These are phyloP conservation scores for Ceratocystis destructans DNA, from an alignment of 2,329 filamentous ascomycete species.

Conservation along the genomic window DNA sequence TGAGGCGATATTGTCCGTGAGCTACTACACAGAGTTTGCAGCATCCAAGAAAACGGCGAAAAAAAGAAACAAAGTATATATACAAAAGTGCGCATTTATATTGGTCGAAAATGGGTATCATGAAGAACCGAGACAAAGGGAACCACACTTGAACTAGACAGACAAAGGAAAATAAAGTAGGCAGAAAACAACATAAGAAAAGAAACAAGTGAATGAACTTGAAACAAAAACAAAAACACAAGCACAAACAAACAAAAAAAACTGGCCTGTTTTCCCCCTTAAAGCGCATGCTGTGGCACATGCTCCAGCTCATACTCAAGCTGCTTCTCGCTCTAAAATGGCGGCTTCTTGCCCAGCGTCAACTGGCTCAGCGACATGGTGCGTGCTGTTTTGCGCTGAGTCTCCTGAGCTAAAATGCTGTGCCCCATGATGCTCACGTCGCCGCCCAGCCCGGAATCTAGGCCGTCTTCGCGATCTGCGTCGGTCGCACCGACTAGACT, in stretches of 20 bases:
- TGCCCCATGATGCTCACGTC: not conserved
- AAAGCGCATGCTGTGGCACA: constrained; percentile 20
- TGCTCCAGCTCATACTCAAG: constrained; percentile 21
- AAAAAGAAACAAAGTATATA: too few relatives aligned
- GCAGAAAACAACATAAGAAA: constrained; percentile 2
- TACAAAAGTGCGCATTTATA: not conserved
- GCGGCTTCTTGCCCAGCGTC: constrained; percentile 33
- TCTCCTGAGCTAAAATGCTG: not conserved
- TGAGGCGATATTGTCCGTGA: not conserved
- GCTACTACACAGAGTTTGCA: too few relatives aligned
- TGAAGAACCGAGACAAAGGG: not conserved
- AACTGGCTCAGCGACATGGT: constrained; percentile 52
- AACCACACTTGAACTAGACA: not conserved
- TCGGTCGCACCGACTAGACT: constrained; percentile 18
- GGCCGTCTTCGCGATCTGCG: constrained; percentile 20
- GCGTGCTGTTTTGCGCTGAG: constrained; percentile 41
- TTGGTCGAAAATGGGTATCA: constrained; percentile 7
- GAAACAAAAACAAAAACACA: not conserved
- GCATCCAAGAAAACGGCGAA: too few relatives aligned
- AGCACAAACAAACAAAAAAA: not conserved
- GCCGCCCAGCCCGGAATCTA: not conserved
- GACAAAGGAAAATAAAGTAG: not conserved
- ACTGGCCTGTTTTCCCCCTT: not conserved
- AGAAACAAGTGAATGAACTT: not conserved
- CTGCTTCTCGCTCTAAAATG: constrained; percentile 7